A percentile compares a stretch with the other conserved stretches of the same genome.
Conservation (phyloP, 805 yeast species). For the Candida nitratophila region DNA sequence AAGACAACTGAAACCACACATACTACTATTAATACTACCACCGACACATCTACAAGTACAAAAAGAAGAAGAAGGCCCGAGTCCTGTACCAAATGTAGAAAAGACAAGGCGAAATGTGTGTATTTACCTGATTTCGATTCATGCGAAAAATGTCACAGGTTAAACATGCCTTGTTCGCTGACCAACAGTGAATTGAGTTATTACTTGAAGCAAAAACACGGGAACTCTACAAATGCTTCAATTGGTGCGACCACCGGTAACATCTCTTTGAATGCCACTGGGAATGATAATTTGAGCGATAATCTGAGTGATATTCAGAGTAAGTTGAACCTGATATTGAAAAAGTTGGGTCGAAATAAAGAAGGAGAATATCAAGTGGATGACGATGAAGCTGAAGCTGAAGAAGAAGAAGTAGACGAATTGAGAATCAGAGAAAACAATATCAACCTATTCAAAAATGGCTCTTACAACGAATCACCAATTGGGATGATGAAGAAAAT, state of each 20-base stretch:
- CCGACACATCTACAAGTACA: neutral
- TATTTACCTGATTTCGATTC: conserved; percentile 34
- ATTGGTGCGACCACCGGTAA: neutral
- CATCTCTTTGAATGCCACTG: neutral
- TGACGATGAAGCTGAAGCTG: neutral
- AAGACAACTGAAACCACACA: conserved; percentile 1
- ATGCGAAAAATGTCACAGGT: conserved; percentile 46
- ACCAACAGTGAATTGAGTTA: conserved; percentile 12
- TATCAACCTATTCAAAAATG: neutral
- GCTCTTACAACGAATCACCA: conserved; percentile 16
- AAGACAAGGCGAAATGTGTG: conserved; percentile 53
- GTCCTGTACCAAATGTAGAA: conserved; percentile 46
- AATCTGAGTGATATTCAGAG: neutral
- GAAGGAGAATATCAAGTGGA: neutral
- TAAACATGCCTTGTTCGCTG: conserved; percentile 42
- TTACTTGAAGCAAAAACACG: neutral
- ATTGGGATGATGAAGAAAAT: conserved; percentile 22
- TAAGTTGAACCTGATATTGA: neutral
- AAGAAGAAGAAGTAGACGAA: neutral
- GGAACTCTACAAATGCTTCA: too few species aligned
- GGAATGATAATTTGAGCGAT: neutral
- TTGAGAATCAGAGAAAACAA: too few species aligned
- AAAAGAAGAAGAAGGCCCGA: conserved; percentile 23
- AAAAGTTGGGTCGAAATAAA: too few species aligned
- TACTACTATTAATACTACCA: neutral